A percentile compares a stretch with the other conserved stretches of the same genome.
Conservation (phyloP, 1,139 yeast genomes). For the Taiozyma sp. region DNA sequence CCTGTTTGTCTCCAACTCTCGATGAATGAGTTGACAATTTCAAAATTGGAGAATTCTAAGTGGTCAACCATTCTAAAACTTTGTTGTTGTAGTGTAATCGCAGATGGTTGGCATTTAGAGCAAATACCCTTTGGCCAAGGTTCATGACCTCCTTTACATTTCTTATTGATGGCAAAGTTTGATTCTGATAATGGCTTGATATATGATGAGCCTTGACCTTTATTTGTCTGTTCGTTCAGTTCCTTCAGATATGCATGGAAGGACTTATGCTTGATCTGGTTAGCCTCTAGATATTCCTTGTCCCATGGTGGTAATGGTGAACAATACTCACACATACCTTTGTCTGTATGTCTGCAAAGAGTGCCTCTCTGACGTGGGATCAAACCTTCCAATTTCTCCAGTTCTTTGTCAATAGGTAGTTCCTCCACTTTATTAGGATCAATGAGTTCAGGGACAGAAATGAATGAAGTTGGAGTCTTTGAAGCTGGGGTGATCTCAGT, state of each 20-base stretch:
- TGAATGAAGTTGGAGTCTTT: neutral
- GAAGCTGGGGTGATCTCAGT: neutral
- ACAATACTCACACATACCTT: constrained; percentile 98
- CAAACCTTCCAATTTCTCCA: constrained; percentile 69
- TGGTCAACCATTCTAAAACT: constrained; percentile 95
- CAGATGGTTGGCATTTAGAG: constrained; percentile 96
- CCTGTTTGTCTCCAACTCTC: constrained; percentile 92
- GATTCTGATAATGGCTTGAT: constrained; percentile 80
- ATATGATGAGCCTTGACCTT: constrained; percentile 61
- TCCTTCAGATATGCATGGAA: constrained; percentile 81
- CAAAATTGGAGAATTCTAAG: constrained; percentile 79
- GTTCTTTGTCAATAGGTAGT: constrained; percentile 59
- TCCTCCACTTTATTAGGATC: constrained; percentile 27
- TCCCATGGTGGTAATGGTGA: constrained; percentile 97
- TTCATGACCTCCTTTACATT: constrained; percentile 77
- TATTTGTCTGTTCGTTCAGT: constrained; percentile 65
- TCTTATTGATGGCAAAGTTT: constrained; percentile 54
- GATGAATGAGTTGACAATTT: constrained; percentile 74
- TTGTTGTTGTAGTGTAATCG: constrained; percentile 89
- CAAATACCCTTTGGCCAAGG: constrained; percentile 96
- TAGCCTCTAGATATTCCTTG: constrained; percentile 62
- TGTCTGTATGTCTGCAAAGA: constrained; percentile 83
- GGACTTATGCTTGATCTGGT: constrained; percentile 83
- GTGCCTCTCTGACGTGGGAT: constrained; percentile 59
- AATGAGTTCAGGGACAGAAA: neutral